Evolutionary conservation across 164 flowering plant species (phyloP).

Genomic region (Cinnamomum chago): DNA sequence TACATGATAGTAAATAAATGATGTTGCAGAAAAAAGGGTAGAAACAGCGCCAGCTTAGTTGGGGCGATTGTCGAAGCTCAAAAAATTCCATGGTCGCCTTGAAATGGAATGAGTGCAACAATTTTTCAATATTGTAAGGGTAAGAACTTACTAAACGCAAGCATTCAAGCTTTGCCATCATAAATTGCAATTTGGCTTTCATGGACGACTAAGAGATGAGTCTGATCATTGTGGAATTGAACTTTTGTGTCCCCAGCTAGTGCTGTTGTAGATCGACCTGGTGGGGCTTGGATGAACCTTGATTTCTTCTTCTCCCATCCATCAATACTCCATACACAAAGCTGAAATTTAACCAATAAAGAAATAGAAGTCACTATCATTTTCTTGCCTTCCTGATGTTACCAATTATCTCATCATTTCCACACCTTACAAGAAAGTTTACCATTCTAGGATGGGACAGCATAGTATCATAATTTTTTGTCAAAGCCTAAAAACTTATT

Average conservation of each 20-base stretch:
- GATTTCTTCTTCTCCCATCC: conserved; percentile 68
- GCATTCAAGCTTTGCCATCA: conserved; percentile 66
- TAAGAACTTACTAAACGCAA: conserved; percentile 38
- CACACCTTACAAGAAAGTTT: too few species aligned
- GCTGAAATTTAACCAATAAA: neutral
- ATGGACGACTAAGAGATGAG: conserved; percentile 57
- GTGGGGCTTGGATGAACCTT: conserved; percentile 46
- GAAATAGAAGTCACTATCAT: neutral
- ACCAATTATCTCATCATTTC: too few species aligned
- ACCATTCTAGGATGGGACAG: too few species aligned
- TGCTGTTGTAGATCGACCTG: conserved; percentile 41
- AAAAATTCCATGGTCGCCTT: neutral
- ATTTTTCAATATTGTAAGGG: neutral
- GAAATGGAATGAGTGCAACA: neutral
- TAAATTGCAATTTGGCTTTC: conserved; percentile 62
- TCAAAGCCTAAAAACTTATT: too few species aligned
- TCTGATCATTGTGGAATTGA: conserved; percentile 70
- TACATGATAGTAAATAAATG: too few species aligned
- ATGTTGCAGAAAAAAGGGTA: too few species aligned
- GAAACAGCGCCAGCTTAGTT: too few species aligned
- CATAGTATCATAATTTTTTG: too few species aligned
- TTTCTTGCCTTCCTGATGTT: too few species aligned
- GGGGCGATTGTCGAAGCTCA: neutral
- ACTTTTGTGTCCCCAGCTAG: conserved; percentile 58
- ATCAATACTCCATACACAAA: conserved; percentile 23